phyloP scores from a whole-genome alignment of 202 grass and related monocot genomes.

The Eragrostis tef region DNA sequence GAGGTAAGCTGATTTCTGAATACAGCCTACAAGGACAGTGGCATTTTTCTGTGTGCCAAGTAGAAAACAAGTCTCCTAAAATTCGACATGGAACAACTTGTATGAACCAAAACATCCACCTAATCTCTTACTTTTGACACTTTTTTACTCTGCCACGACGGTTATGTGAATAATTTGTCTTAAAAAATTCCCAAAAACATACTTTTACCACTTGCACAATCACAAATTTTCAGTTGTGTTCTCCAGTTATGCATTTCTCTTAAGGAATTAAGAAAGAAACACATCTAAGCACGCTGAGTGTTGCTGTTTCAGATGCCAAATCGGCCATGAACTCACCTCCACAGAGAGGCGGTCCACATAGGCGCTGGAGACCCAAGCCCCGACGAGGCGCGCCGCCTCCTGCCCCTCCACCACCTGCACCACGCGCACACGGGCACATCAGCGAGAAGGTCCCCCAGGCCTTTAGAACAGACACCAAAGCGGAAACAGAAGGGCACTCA shows the following conservation, averaged over 20 bases:
- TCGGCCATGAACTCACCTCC: constrained; percentile 53
- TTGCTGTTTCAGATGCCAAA: constrained; percentile 7
- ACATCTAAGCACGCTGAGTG: background rate
- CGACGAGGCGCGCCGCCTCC: constrained; percentile 65
- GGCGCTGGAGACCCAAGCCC: constrained; percentile 73
- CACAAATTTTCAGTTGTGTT: background rate
- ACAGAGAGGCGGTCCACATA: constrained; percentile 78
- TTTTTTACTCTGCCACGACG: background rate
- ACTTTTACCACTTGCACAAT: background rate
- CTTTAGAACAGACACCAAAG: background rate
- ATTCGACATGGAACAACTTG: background rate
- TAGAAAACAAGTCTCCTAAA: background rate
- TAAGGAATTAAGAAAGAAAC: background rate
- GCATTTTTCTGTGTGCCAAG: background rate
- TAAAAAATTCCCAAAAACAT: background rate
- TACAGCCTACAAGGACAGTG: background rate
- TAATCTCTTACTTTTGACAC: background rate
- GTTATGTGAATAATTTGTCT: background rate
- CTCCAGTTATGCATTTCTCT: background rate
- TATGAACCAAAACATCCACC: background rate
- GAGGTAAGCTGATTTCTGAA: background rate
- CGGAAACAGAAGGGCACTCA: constrained; percentile 45
- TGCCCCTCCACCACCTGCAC: constrained; percentile 86
- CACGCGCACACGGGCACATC: constrained; percentile 39
- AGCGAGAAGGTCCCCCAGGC: constrained; percentile 2